A percentile compares a stretch with the other conserved stretches of the same genome.
phyloP scores from a whole-genome alignment of 805 yeast genomes.

The Starmerella bacillaris region DNA sequence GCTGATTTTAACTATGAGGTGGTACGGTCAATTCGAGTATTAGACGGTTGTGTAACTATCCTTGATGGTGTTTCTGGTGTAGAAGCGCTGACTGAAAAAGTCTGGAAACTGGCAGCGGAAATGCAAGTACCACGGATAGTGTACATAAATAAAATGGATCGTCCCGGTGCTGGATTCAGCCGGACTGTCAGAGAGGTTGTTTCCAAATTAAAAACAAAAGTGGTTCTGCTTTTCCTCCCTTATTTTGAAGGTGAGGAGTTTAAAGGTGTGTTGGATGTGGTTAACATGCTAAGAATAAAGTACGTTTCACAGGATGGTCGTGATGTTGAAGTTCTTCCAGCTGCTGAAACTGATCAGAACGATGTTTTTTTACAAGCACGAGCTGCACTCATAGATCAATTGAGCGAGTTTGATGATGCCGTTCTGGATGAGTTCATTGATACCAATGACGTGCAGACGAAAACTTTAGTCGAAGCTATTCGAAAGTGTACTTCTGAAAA shows the following conservation, averaged over 20 bases:
- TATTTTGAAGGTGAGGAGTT: conserved; percentile 42
- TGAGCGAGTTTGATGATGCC: conserved; percentile 66
- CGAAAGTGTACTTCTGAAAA: conserved; percentile 42
- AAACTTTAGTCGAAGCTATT: conserved; percentile 40
- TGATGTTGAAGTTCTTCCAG: conserved; percentile 29
- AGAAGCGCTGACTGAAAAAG: conserved; percentile 94
- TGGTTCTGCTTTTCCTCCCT: conserved; percentile 62
- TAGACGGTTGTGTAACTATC: conserved; percentile 87
- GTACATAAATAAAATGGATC: conserved; percentile 87
- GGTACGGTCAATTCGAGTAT: conserved; percentile 65
- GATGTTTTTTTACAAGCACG: conserved; percentile 26
- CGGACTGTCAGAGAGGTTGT: conserved; percentile 76
- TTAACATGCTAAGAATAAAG: conserved; percentile 32
- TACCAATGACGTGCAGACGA: conserved; percentile 31
- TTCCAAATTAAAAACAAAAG: conserved; percentile 52
- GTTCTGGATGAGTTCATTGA: conserved; percentile 65
- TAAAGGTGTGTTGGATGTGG: conserved; percentile 58
- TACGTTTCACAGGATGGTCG: conserved; percentile 40
- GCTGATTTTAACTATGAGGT: conserved; percentile 96
- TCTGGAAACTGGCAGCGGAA: conserved; percentile 71
- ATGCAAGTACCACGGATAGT: conserved; percentile 56
- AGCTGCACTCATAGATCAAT: conserved; percentile 62
- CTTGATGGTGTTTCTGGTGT: conserved; percentile 95
- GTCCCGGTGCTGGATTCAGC: conserved; percentile 88
- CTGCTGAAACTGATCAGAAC: conserved; percentile 16